Evolutionary conservation across 352 stramenopile species (phyloP).

Genomic region (Globisporangium paddicum): DNA sequence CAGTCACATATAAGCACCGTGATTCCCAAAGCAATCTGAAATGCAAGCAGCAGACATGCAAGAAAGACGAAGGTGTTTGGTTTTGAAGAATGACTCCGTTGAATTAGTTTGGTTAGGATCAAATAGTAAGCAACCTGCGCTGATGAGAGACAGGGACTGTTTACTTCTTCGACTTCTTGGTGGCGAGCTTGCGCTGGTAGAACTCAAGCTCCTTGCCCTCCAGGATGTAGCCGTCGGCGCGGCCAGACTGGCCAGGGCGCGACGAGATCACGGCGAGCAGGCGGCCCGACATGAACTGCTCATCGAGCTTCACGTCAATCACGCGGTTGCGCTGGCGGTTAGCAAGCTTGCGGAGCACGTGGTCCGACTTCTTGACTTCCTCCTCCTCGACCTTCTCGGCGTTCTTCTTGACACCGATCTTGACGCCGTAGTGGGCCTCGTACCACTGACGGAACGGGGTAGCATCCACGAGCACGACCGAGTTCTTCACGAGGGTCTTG

Average conservation of each 20-base stretch:
- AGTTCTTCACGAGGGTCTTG: constrained; percentile 99
- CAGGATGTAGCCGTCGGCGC: constrained; percentile 98
- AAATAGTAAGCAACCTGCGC: constrained; percentile 4
- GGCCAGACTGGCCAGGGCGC: constrained; percentile 97
- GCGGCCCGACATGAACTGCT: constrained; percentile 96
- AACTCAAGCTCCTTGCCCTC: constrained; percentile 99
- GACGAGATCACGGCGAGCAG: constrained; percentile 97
- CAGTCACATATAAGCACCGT: too few species aligned
- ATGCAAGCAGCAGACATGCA: background rate
- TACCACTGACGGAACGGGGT: constrained; percentile 99
- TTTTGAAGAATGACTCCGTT: constrained; percentile 15
- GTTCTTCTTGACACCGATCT: constrained; percentile 86
- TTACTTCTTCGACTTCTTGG: constrained; percentile 99
- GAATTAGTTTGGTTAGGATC: constrained; percentile 13
- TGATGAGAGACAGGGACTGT: constrained; percentile 10
- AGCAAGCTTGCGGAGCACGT: constrained; percentile 93
- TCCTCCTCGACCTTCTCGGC: constrained; percentile 79
- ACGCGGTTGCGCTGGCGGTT: constrained; percentile 90
- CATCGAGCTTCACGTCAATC: constrained; percentile 93
- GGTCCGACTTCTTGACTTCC: constrained; percentile 90
- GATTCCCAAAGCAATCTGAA: too few species aligned
- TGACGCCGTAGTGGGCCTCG: constrained; percentile 98
- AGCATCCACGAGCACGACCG: constrained; percentile 98
- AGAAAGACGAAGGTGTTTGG: background rate
- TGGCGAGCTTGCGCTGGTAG: constrained; percentile 98